Conservation (phyloP, 2,329 filamentous ascomycete genomes). For the Whalleya microplaca region DNA sequence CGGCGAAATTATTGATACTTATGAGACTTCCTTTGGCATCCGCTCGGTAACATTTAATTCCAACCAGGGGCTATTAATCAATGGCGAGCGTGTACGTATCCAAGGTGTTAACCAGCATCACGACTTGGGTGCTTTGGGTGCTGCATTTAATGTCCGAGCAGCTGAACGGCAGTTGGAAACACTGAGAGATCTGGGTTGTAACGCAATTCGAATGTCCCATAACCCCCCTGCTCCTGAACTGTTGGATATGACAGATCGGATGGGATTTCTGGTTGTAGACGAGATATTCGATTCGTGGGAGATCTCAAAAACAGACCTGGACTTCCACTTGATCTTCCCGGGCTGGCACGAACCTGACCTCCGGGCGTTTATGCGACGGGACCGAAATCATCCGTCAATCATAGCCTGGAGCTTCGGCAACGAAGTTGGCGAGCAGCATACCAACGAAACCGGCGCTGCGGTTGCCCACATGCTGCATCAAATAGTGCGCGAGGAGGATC, state of each 20-base stretch:
- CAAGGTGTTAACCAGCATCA: conserved; percentile 56
- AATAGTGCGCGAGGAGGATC: conserved; percentile 51
- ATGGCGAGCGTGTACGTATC: conserved; percentile 47
- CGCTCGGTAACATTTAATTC: conserved; percentile 46
- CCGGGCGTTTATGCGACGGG: conserved; percentile 54
- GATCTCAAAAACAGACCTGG: conserved; percentile 48
- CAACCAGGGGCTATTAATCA: conserved; percentile 49
- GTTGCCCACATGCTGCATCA: conserved; percentile 42
- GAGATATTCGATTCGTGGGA: conserved; percentile 59
- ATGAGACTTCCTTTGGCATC: conserved; percentile 55
- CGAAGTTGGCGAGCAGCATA: conserved; percentile 53
- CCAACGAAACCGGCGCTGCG: conserved; percentile 36
- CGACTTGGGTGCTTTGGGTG: conserved; percentile 53
- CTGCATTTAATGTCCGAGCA: conserved; percentile 54
- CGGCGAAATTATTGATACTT: conserved; percentile 43
- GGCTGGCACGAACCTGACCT: conserved; percentile 60
- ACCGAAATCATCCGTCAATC: conserved; percentile 58
- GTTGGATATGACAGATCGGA: conserved; percentile 51
- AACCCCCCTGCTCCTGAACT: conserved; percentile 57
- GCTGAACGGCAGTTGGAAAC: conserved; percentile 52
- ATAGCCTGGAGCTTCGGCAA: conserved; percentile 59
- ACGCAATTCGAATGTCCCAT: conserved; percentile 55
- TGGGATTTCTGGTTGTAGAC: conserved; percentile 56
- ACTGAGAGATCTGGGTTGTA: conserved; percentile 53
- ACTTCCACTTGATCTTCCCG: conserved; percentile 54